Base-by-base conservation (phyloP, 2,329 filamentous ascomycete species). In the Gliomastix tumulicola region DNA sequence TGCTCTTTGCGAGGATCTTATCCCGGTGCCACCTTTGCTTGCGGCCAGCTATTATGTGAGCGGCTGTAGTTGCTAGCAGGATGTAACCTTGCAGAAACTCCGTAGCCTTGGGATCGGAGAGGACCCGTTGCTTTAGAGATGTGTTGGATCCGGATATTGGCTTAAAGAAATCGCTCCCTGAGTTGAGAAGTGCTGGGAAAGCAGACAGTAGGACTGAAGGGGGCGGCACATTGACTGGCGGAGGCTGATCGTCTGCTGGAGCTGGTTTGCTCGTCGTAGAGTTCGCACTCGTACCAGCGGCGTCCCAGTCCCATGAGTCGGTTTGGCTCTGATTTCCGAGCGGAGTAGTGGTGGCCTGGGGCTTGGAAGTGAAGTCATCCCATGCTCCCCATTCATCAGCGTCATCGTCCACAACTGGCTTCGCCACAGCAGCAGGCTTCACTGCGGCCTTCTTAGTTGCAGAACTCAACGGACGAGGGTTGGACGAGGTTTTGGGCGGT, bases 1-100 rank as follows among this genome's bases (percentile, higher is more conserved):
- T 95, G 51, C 82, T 82, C 57, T 95, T 88, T 2, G 85, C 77
- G 11, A 97, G 68, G 43, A 88, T 79, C 43, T 78, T 82, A 59
- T 97, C 90, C 37, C 90, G 77, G 55, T 94, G 90, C 90, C 90
- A 97, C 39, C 90, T 82, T 35, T 84, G 66, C 50, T 86, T 88
- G 40, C 90, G 81, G 10, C 89, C 90, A 2, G 86, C 84, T 39
- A 96, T 80, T 34, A 96, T 74, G 31, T 82, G 83, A n/a, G 79
- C 85, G 18, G 83, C 80, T 10, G 88, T 84, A 4, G 69, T 71
- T 1, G 74, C 75, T 6, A 87, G 61, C 40, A 66, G 65, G 4
- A 88, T 59, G 44, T 84, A 86, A 19, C 71, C 75, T 34, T 67
- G 65, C 2, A 89, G 65, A 44, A 86, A 88, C 5, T 67, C 57